Conservation (phyloP, 768 basidiomycete species). For the Calocybe cyanea region DNA sequence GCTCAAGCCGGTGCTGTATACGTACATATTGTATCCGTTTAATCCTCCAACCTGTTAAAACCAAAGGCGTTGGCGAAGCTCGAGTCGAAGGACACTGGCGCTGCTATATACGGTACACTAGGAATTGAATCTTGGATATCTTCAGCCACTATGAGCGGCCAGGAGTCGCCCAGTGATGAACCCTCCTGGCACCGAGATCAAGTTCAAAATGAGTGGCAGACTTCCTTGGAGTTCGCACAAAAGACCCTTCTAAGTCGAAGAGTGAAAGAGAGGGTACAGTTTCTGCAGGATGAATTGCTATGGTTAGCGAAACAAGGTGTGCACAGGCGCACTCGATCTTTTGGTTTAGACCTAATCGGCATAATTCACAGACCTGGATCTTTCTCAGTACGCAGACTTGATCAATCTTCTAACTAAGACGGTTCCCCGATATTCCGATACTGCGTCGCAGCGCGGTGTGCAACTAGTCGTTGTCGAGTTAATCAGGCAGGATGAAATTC, state of each 20-base stretch:
- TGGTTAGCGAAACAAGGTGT: conserved; percentile 56
- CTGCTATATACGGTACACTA: conserved; percentile 40
- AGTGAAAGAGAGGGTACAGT: conserved; percentile 51
- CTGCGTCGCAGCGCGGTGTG: conserved; percentile 65
- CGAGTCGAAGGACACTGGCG: conserved; percentile 40
- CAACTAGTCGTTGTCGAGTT: conserved; percentile 63
- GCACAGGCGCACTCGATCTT: conserved; percentile 15
- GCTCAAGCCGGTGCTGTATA: neutral
- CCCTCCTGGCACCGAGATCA: conserved; percentile 50
- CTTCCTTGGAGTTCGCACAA: conserved; percentile 52
- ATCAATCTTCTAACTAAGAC: conserved; percentile 72
- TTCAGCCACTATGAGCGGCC: conserved; percentile 32
- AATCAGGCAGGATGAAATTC: conserved; percentile 58
- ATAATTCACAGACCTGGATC: conserved; percentile 47
- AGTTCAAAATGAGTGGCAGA: conserved; percentile 52
- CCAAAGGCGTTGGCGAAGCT: conserved; percentile 44
- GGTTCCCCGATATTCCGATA: conserved; percentile 76
- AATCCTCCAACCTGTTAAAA: conserved; percentile 30
- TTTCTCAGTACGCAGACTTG: conserved; percentile 63
- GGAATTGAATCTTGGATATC: conserved; percentile 64
- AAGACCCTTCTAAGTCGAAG: conserved; percentile 44
- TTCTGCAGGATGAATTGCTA: conserved; percentile 59
- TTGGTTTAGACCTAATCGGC: conserved; percentile 5
- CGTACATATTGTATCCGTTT: neutral
- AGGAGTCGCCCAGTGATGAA: conserved; percentile 26